These are phyloP conservation scores for Pseudogymnoascus sp. DNA, from an alignment of 2,329 filamentous ascomycete species.

Conservation along the genomic window DNA sequence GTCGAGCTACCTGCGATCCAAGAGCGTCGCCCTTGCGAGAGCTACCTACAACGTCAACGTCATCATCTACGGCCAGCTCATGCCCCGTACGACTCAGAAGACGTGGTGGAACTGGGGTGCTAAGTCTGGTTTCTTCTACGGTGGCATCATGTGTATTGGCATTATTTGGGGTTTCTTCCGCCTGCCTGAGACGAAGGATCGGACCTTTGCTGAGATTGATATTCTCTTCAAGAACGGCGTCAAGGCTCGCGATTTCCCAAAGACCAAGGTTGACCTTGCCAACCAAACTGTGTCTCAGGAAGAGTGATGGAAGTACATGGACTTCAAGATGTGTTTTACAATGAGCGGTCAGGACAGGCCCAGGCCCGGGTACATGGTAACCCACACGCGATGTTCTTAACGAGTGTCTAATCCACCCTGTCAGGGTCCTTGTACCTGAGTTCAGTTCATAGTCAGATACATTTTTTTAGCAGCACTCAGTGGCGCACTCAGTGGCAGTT, in stretches of 20 bases:
- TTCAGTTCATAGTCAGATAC: neutral
- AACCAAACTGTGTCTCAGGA: constrained; percentile 7
- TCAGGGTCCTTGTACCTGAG: neutral
- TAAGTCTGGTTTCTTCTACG: constrained; percentile 35
- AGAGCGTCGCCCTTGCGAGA: constrained; percentile 32
- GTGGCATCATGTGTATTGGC: constrained; percentile 27
- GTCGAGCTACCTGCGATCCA: constrained; percentile 30
- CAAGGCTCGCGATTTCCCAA: constrained; percentile 31
- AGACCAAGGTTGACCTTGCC: constrained; percentile 25
- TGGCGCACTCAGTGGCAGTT: neutral
- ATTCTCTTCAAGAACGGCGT: constrained; percentile 34
- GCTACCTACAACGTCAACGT: constrained; percentile 30
- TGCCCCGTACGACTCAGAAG: constrained; percentile 20
- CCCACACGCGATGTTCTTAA: neutral
- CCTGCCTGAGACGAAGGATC: constrained; percentile 34
- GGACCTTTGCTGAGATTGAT: constrained; percentile 35
- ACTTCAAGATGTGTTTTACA: neutral
- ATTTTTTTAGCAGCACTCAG: neutral
- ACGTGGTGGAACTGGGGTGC: constrained; percentile 27
- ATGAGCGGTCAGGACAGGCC: neutral
- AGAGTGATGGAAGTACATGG: neutral
- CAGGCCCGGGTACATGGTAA: neutral
- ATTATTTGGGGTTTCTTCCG: constrained; percentile 35
- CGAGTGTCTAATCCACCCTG: neutral
- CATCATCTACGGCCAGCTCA: constrained; percentile 24